Evolutionary conservation across 495 filamentous ascomycete genomes (phyloP).

Genomic region (Pyrenopolyporus hunteri): DNA sequence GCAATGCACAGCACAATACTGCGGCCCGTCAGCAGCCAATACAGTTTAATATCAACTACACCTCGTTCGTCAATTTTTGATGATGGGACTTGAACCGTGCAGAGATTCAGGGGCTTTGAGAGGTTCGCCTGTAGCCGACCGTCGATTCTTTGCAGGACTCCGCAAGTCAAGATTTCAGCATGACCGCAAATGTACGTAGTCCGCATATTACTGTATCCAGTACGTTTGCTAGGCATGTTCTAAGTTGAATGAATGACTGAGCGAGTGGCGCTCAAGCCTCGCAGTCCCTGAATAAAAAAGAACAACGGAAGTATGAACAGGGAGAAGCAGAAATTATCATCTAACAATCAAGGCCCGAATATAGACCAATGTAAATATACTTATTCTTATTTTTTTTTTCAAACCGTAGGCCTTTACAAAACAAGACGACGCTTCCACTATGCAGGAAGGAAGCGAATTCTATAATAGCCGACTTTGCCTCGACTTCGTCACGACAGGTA

Average conservation of each 20-base stretch:
- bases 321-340: not conserved
- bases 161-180: slow-evolving; percentile 22
- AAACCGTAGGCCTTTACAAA: no score
- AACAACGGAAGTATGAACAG: not conserved
- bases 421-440: no score
- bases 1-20: slow-evolving; percentile 28
- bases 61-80: slow-evolving; percentile 4
- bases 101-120: slow-evolving; percentile 14
- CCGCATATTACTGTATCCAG: no score
- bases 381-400: no score
- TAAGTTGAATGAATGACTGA: not conserved
- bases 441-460: not conserved
- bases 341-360: no score
- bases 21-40: slow-evolving; percentile 11
- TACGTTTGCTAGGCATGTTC: no score
- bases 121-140: slow-evolving; percentile 13
- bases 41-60: slow-evolving; percentile 12
- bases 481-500: not conserved
- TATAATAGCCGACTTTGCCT: slow-evolving; percentile 1
- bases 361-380: no score
- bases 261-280: slow-evolving; percentile 4
- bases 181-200: no score
- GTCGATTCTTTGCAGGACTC: slow-evolving; percentile 37
- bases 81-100: slow-evolving; percentile 13
- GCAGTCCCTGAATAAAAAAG: not conserved